Evolutionary conservation across 129 eudicot genomes (phyloP), one percentile per base, ranked within the genome.

Genomic region (Mikania micrantha): DNA sequence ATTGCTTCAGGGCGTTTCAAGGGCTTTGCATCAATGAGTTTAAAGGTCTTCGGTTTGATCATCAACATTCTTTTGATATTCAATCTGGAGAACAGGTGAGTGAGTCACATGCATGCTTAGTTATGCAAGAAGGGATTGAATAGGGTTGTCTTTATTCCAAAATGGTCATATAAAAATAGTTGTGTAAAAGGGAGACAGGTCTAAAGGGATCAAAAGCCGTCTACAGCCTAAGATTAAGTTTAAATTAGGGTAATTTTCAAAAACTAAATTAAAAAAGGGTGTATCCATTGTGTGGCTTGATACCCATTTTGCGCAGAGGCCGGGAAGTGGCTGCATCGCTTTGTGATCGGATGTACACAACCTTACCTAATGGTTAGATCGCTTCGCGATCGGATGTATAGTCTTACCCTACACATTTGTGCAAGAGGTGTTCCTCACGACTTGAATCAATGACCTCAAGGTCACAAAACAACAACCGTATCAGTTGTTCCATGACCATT

Each of bases 1-100:
- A 41, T 65, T 67, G 16, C 64, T 74, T 50, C 85, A 93, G 99
- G 99, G 99, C 96, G 9, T 93, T 88, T 74, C 95, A 93, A 81
- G 99, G 99, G 71, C 90, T 93, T 77, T 89, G 96, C 87, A 93
- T 93, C 54, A 93, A 93, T 69, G 99, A 93, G 79, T 86, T 93
- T 65, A 82, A 71, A 34, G 99, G 96, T 20, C 96, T 93, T 38
- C 34, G 81, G 54, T 93, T 93, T 72, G 99, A 93, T 74, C 90
- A 87, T 79, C 83, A 86, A 76, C 64, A 89, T 73, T 80, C 99
- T 25, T 89, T 74, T 47, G 99, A 93, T 77, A 40, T 93, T 76
- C 90, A 93, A 75, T 67, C 91, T 20, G 99, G 99, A 35, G 96
- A 93, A 74, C 99, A 89, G 92, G 99, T 86, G 72, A 86, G 74